A percentile compares a stretch with the other conserved stretches of the same genome.
Conservation (phyloP, 2,329 filamentous ascomycete species). For the Periglandula ipomoeae region DNA sequence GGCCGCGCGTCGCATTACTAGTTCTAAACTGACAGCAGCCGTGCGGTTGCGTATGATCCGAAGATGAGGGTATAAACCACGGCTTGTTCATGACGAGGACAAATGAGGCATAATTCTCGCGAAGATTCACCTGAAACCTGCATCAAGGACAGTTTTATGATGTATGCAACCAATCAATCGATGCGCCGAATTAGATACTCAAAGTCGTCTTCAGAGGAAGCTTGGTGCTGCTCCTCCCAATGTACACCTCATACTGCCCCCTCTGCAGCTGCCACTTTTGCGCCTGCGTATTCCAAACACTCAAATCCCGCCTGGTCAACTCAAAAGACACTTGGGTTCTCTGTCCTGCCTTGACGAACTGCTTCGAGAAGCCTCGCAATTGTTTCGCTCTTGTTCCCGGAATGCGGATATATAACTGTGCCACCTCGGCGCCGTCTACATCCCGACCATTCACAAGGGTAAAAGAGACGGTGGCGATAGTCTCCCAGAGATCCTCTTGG, state of each 20-base stretch:
- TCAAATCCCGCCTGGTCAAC: constrained; percentile 55
- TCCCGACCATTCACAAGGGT: constrained; percentile 33
- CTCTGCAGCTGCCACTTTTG: constrained; percentile 51
- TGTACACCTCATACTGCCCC: constrained; percentile 34
- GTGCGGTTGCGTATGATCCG: too few species aligned
- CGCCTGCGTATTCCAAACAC: constrained; percentile 52
- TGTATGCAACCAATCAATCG: too few species aligned
- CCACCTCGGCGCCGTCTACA: constrained; percentile 35
- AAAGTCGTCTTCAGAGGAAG: constrained; percentile 32
- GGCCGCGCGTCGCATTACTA: too few species aligned
- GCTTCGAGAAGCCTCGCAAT: constrained; percentile 57
- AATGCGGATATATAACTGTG: constrained; percentile 40
- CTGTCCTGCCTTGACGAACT: constrained; percentile 35
- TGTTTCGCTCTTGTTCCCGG: constrained; percentile 42
- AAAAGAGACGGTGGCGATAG: constrained; percentile 28
- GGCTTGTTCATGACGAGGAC: too few species aligned
- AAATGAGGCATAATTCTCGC: too few species aligned
- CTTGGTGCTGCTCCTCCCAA: constrained; percentile 38
- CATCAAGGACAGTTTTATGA: too few species aligned
- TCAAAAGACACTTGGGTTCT: constrained; percentile 38
- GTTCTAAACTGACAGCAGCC: too few species aligned
- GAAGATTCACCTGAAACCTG: too few species aligned
- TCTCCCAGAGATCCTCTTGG: constrained; percentile 38
- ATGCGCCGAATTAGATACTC: constrained; percentile 17
- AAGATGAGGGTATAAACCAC: too few species aligned